Percentiles rank a stretch among this genome's conserved stretches.
These are phyloP conservation scores for Phellopilus nigrolimitatus DNA, from an alignment of 1,284 basidiomycete genomes.

Conservation along the genomic window DNA sequence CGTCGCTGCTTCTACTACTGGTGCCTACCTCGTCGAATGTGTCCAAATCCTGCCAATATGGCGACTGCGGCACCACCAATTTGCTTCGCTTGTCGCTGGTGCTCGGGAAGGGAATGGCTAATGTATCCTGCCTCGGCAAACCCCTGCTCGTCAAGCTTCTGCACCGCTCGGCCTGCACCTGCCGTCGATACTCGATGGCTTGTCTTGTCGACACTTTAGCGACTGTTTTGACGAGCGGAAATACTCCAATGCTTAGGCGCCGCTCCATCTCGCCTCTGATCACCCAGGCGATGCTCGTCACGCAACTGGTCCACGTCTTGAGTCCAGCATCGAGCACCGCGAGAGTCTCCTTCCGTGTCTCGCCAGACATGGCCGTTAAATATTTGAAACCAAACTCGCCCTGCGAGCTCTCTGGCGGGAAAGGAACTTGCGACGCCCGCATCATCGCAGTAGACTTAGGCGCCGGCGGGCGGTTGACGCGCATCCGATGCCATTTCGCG, in stretches of 20 bases:
- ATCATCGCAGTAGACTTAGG: constrained; percentile 5
- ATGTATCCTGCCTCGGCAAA: neutral
- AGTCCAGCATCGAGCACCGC: constrained; percentile 30
- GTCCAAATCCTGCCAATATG: constrained; percentile 3
- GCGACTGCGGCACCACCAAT: neutral
- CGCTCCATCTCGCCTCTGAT: constrained; percentile 28
- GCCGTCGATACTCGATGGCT: neutral
- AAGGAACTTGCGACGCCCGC: constrained; percentile 1
- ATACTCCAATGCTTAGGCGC: constrained; percentile 23
- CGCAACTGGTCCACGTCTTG: constrained; percentile 27
- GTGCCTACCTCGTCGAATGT: neutral
- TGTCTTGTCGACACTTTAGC: neutral
- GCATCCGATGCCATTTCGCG: constrained; percentile 5
- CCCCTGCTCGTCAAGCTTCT: neutral
- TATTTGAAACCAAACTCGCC: constrained; percentile 27
- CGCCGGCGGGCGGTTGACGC: constrained; percentile 10
- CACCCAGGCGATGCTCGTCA: constrained; percentile 30
- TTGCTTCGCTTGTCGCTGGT: neutral
- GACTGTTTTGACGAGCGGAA: neutral
- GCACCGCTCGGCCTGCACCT: neutral
- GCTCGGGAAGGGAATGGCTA: neutral
- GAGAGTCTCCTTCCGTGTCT: constrained; percentile 27
- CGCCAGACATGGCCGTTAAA: constrained; percentile 28
- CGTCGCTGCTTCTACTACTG: neutral
- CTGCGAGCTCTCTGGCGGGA: constrained; percentile 18